A percentile compares a stretch with the other conserved stretches of the same genome.
Conservation (phyloP, 139 green algal genomes). For the Tetraselmis striata region DNA sequence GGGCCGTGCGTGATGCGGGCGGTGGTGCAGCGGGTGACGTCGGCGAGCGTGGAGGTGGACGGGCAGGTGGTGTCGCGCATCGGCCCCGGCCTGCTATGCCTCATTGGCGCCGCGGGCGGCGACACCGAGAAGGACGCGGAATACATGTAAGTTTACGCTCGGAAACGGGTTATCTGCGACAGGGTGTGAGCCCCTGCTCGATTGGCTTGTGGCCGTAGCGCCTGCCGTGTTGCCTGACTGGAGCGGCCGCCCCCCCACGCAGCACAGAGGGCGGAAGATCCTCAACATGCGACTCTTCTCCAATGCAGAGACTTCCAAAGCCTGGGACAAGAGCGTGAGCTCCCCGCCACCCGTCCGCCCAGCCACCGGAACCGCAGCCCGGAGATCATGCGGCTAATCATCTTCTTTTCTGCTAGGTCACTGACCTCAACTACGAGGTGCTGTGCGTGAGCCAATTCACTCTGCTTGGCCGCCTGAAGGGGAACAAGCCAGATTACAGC, state of each 20-base stretch:
- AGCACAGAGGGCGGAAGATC: slow-evolving; percentile 32
- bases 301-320: slow-evolving; percentile 26
- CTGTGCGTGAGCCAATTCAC: slow-evolving; percentile 75
- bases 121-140: slow-evolving; percentile 48
- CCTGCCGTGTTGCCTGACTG: no score
- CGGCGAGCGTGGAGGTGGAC: slow-evolving; percentile 35
- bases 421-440: slow-evolving; percentile 35
- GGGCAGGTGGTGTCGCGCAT: slow-evolving; percentile 46
- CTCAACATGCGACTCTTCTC: slow-evolving; percentile 51
- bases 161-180: no score
- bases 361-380: no score
- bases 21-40: neutral
- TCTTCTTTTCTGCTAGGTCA: no score
- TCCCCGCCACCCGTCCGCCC: no score
- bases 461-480: slow-evolving; percentile 56
- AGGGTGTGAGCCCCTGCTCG: no score
- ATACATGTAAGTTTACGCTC: slow-evolving; percentile 35
- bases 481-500: slow-evolving; percentile 72
- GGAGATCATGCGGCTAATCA: no score
- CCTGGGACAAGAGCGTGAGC: slow-evolving; percentile 44
- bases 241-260: no score
- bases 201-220: no score
- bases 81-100: slow-evolving; percentile 46
- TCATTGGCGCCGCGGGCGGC: slow-evolving; percentile 41
- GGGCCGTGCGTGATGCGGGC: neutral